Conservation (phyloP, 371 early-diverging fungal genomes). For the Mucor lusitanicus region DNA sequence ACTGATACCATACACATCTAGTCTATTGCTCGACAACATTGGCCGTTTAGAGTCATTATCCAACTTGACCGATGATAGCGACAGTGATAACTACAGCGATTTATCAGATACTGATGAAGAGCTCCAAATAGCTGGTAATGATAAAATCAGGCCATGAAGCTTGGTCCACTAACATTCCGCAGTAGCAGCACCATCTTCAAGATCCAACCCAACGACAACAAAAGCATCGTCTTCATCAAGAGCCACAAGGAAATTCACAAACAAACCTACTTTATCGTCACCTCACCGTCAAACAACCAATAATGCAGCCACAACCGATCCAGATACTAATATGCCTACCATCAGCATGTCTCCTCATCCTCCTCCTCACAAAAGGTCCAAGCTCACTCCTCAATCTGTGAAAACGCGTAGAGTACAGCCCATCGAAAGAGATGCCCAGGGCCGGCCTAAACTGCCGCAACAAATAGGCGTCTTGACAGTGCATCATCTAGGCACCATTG, state of each 20-base stretch:
- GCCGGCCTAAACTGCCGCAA: slow-evolving; percentile 77
- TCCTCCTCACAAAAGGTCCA: slow-evolving; percentile 52
- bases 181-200: background rate
- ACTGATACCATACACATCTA: background rate
- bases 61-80: slow-evolving; percentile 28
- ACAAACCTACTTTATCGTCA: background rate
- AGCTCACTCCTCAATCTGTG: slow-evolving; percentile 34
- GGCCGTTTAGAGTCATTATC: slow-evolving; percentile 24
- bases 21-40: slow-evolving; percentile 53
- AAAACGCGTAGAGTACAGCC: slow-evolving; percentile 58
- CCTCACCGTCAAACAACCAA: background rate
- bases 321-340: slow-evolving; percentile 5
- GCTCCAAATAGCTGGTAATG: slow-evolving; percentile 28
- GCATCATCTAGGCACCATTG: slow-evolving; percentile 72
- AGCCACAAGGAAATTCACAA: slow-evolving; percentile 8
- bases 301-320: background rate
- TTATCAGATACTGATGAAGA: slow-evolving; percentile 18
- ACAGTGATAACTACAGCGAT: slow-evolving; percentile 42
- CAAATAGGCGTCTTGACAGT: slow-evolving; percentile 83
- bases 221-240: background rate
- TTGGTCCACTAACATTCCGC: background rate
- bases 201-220: background rate
- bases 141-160: background rate
- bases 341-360: slow-evolving; percentile 23
- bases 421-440: slow-evolving; percentile 69